These are phyloP conservation scores for Zygoascus ofunaensis DNA, from an alignment of 805 yeast genomes.

Conservation along the genomic window DNA sequence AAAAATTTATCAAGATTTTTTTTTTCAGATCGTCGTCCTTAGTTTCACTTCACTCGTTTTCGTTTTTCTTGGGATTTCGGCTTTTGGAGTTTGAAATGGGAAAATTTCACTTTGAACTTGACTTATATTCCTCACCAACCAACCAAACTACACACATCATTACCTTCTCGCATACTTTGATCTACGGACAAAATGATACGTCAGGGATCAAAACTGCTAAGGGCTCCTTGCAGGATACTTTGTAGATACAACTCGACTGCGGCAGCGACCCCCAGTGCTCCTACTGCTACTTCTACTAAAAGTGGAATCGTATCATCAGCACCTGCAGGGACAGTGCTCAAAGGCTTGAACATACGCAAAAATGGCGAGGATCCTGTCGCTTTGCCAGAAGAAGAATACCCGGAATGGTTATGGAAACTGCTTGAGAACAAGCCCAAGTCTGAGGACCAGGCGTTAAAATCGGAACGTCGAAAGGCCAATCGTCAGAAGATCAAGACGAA, in stretches of 20 bases:
- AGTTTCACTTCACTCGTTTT: too few relatives aligned
- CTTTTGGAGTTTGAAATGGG: too few relatives aligned
- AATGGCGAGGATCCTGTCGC: slow-evolving; percentile 85
- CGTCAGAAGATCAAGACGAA: slow-evolving; percentile 62
- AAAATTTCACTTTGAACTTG: too few relatives aligned
- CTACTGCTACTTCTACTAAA: not conserved
- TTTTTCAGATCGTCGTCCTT: too few relatives aligned
- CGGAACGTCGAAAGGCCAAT: slow-evolving; percentile 57
- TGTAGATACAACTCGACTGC: not conserved
- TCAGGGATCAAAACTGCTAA: not conserved
- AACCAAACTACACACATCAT: too few relatives aligned
- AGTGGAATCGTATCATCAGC: slow-evolving; percentile 21
- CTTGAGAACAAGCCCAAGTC: slow-evolving; percentile 55
- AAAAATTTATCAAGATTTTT: too few relatives aligned
- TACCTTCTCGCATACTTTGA: too few relatives aligned
- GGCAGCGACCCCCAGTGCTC: not conserved
- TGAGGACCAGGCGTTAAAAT: slow-evolving; percentile 54
- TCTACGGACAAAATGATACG: slow-evolving; percentile 1
- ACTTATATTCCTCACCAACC: too few relatives aligned
- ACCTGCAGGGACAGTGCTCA: slow-evolving; percentile 44
- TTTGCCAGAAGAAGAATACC: slow-evolving; percentile 77
- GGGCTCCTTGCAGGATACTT: not conserved
- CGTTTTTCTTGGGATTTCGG: too few relatives aligned
- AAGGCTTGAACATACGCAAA: slow-evolving; percentile 67
- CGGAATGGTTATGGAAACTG: slow-evolving; percentile 88